These are phyloP conservation scores for Didymella exigua DNA, from an alignment of 2,329 filamentous ascomycete genomes.

Conservation along the genomic window DNA sequence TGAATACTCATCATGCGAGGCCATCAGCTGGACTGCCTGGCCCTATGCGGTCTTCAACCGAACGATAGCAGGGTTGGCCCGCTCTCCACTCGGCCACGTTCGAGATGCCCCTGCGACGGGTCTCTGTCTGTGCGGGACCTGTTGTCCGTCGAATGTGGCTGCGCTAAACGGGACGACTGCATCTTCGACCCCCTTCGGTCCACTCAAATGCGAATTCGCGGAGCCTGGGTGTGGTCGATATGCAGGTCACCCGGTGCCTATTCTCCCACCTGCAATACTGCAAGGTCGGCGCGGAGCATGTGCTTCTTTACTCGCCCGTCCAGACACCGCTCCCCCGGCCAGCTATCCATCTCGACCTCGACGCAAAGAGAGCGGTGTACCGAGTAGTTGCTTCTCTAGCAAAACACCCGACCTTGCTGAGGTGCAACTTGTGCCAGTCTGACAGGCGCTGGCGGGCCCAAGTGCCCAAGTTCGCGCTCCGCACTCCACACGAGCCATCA, in stretches of 20 bases:
- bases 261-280: constrained; percentile 5
- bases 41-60: constrained; percentile 6
- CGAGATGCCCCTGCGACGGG: constrained; percentile 14
- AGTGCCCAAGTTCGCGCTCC: neutral
- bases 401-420: constrained; percentile 7
- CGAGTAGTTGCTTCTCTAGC: constrained; percentile 10
- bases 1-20: constrained; percentile 12
- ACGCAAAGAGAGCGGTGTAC: constrained; percentile 9
- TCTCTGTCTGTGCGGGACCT: constrained; percentile 2
- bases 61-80: constrained; percentile 15
- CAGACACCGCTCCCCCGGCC: constrained; percentile 11
- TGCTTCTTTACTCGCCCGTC: constrained; percentile 5
- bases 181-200: constrained; percentile 13
- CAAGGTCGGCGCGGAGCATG: constrained; percentile 7
- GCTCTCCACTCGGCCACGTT: constrained; percentile 12
- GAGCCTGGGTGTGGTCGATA: constrained; percentile 17
- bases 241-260: constrained; percentile 12
- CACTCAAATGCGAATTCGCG: constrained; percentile 16
- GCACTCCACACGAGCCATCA: constrained; percentile 6
- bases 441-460: constrained; percentile 8
- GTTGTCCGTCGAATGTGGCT: constrained; percentile 6
- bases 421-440: constrained; percentile 7
- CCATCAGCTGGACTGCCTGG: constrained; percentile 15
- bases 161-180: constrained; percentile 11
- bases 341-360: neutral